Percentiles rank a stretch among this genome's conserved stretches.
These are phyloP conservation scores for Carpinus viminea DNA, from an alignment of 306 rosid genomes.

Conservation along the genomic window DNA sequence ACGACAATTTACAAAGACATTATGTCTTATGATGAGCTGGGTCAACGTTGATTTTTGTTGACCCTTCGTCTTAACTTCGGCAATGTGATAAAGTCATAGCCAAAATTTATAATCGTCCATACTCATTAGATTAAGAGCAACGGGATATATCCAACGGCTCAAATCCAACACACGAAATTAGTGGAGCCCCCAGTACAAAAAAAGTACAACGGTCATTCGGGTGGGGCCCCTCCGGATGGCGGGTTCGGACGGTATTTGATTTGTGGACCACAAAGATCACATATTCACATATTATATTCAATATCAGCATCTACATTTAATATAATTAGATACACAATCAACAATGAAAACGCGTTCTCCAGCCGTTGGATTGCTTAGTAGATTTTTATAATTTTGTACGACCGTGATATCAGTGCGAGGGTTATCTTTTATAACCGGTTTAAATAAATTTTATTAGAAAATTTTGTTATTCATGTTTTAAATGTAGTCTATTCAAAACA, in stretches of 20 bases:
- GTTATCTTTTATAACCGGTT: too few species aligned
- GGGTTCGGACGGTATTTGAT: background rate
- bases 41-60: slow-evolving; percentile 4
- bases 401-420: too few species aligned
- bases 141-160: background rate
- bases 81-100: background rate
- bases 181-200: background rate
- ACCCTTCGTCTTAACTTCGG: background rate
- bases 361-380: background rate
- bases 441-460: too few species aligned
- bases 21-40: too few species aligned
- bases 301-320: too few species aligned
- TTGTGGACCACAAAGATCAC: background rate
- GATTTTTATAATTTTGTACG: too few species aligned
- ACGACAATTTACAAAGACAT: background rate
- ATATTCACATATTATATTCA: background rate
- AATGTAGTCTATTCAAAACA: too few species aligned
- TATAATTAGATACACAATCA: background rate
- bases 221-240: background rate
- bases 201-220: background rate
- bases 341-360: background rate
- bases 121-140: background rate
- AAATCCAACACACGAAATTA: background rate
- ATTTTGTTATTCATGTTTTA: too few species aligned
- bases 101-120: background rate